Conservation (phyloP, 75 land plant species). For the Sequoia sempervirens region DNA sequence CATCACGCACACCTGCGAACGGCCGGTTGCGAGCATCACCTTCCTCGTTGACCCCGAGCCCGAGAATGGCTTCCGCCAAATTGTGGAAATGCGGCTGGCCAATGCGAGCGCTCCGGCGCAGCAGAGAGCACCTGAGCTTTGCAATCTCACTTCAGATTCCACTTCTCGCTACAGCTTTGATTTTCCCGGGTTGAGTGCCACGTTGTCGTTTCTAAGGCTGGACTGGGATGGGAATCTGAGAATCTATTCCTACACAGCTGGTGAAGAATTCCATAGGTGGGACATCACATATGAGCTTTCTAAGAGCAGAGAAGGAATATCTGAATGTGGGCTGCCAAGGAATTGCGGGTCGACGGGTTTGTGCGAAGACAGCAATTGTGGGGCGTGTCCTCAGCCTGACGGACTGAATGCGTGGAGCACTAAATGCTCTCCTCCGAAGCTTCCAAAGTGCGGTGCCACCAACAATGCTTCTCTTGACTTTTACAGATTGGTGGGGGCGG, state of each 20-base stretch:
- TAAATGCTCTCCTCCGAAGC: conserved; percentile 18
- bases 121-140: neutral
- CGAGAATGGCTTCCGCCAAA: neutral
- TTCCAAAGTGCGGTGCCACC: conserved; percentile 8
- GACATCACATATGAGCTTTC: conserved; percentile 29
- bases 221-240: conserved; percentile 39
- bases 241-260: conserved; percentile 23
- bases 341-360: conserved; percentile 37
- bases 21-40: conserved; percentile 1
- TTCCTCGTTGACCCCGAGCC: conserved; percentile 12
- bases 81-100: neutral
- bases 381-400: conserved; percentile 31
- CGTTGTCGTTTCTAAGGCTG: conserved; percentile 23
- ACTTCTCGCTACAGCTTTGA: neutral
- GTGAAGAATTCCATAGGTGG: conserved; percentile 20
- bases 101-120: neutral
- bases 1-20: neutral
- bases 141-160: neutral
- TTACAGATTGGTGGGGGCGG: conserved; percentile 33
- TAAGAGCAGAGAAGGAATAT: conserved; percentile 1
- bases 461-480: neutral
- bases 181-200: conserved; percentile 22
- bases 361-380: conserved; percentile 40
- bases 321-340: conserved; percentile 30
- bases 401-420: conserved; percentile 36